A percentile compares a stretch with the other conserved stretches of the same genome.
These are phyloP conservation scores for Spiromastix sp. DNA, from an alignment of 2,329 filamentous ascomycete genomes.

Conservation along the genomic window DNA sequence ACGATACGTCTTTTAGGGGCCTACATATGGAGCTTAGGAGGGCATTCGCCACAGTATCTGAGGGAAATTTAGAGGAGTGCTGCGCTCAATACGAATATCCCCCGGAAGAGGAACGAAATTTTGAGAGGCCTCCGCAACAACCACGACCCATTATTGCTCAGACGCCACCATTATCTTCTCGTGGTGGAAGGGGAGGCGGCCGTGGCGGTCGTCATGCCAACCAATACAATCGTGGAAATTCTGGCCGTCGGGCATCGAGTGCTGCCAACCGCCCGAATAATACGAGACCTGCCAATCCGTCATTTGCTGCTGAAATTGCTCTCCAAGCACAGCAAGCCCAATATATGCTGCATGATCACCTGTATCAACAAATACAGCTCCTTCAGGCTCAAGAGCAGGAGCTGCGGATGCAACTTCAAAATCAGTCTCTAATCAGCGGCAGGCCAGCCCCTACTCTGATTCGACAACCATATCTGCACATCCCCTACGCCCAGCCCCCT, in stretches of 20 bases:
- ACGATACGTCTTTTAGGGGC: conserved; percentile 87
- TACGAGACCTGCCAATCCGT: conserved; percentile 30
- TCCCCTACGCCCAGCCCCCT: conserved; percentile 28
- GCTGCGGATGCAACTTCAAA: conserved; percentile 36
- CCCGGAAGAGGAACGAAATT: conserved; percentile 58
- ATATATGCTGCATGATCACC: conserved; percentile 37
- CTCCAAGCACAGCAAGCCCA: conserved; percentile 32
- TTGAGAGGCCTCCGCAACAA: conserved; percentile 47
- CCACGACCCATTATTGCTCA: conserved; percentile 43
- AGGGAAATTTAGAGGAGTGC: conserved; percentile 68
- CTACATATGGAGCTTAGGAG: conserved; percentile 81
- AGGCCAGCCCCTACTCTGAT: conserved; percentile 29
- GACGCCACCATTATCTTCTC: conserved; percentile 29
- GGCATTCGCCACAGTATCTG: conserved; percentile 72
- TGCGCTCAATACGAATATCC: conserved; percentile 86
- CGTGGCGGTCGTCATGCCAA: conserved; percentile 41
- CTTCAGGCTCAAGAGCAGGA: conserved; percentile 42
- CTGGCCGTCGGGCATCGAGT: conserved; percentile 47
- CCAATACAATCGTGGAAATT: conserved; percentile 37
- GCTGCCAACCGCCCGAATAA: conserved; percentile 36
- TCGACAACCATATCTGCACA: conserved; percentile 29
- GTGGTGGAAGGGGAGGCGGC: conserved; percentile 39
- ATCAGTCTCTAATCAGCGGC: conserved; percentile 33
- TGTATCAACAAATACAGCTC: conserved; percentile 40
- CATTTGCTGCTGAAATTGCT: conserved; percentile 21